phyloP scores from a whole-genome alignment of 331 rosid species.

The Malus hybrid region DNA sequence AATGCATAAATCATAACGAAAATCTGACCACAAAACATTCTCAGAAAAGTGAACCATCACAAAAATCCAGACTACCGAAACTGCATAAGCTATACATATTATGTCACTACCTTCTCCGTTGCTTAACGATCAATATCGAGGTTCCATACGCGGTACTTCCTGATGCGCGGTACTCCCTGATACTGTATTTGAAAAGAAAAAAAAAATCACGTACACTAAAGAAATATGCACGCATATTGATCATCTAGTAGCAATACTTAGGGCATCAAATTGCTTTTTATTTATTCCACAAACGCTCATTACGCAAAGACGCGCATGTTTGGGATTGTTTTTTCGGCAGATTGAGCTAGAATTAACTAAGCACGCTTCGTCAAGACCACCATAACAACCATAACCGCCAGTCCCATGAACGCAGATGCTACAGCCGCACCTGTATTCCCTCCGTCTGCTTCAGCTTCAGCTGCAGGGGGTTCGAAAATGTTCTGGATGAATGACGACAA shows the following conservation, averaged over 20 bases:
- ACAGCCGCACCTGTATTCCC: slow-evolving; percentile 4
- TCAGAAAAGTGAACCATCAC: not conserved
- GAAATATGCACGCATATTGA: not conserved
- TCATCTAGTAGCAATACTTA: not conserved
- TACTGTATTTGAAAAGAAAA: not conserved
- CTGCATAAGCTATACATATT: not conserved
- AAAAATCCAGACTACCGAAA: not conserved
- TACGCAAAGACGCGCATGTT: not conserved
- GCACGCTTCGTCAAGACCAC: slow-evolving; percentile 55
- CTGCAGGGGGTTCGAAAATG: slow-evolving; percentile 42
- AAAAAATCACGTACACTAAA: not conserved
- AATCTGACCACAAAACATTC: not conserved
- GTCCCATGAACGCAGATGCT: slow-evolving; percentile 50
- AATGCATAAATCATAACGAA: not conserved
- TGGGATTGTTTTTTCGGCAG: slow-evolving; percentile 29
- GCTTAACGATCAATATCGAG: not conserved
- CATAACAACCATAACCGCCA: slow-evolving; percentile 51
- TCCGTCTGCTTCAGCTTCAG: slow-evolving; percentile 15
- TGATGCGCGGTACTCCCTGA: too few species aligned
- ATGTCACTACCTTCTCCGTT: not conserved
- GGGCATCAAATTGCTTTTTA: not conserved
- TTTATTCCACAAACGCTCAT: not conserved
- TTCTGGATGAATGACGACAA: slow-evolving; percentile 37
- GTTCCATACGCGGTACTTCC: too few species aligned
- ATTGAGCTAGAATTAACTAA: slow-evolving; percentile 19